phyloP scores from a whole-genome alignment of 2,329 filamentous ascomycete genomes.

The Arthrobotrys conoides region DNA sequence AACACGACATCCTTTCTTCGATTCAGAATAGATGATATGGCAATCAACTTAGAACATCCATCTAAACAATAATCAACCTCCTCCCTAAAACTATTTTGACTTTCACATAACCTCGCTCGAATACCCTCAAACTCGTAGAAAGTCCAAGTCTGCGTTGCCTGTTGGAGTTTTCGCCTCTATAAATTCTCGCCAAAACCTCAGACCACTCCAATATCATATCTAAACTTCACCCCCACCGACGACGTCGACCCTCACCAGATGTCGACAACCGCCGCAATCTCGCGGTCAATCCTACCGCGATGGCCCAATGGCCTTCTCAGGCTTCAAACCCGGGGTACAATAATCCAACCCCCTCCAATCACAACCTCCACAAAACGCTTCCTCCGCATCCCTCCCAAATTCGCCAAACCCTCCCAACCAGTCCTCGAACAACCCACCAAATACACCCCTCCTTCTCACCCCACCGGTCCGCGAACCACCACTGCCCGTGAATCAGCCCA shows the following conservation, averaged over 20 bases:
- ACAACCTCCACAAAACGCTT: constrained; percentile 38
- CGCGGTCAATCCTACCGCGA: constrained; percentile 51
- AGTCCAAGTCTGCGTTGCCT: constrained; percentile 37
- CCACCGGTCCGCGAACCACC: constrained; percentile 71
- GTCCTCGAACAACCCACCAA: constrained; percentile 84
- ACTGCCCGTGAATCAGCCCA: constrained; percentile 71
- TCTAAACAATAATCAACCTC: neutral
- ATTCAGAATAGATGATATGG: neutral
- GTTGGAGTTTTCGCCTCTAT: constrained; percentile 50
- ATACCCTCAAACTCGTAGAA: neutral
- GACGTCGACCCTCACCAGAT: constrained; percentile 12
- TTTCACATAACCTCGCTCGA: neutral
- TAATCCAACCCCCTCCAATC: constrained; percentile 11
- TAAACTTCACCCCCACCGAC: constrained; percentile 1
- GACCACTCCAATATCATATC: constrained; percentile 27
- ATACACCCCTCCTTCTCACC: constrained; percentile 91
- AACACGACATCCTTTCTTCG: neutral
- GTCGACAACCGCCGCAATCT: constrained; percentile 42
- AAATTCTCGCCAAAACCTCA: constrained; percentile 47
- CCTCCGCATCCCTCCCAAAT: constrained; percentile 58
- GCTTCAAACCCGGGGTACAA: constrained; percentile 21
- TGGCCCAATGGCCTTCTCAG: constrained; percentile 55
- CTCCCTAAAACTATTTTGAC: neutral
- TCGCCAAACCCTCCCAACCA: constrained; percentile 45
- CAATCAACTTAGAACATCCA: neutral